Conservation (phyloP, 2,329 filamentous ascomycete species). For the Falciphora oryzae region DNA sequence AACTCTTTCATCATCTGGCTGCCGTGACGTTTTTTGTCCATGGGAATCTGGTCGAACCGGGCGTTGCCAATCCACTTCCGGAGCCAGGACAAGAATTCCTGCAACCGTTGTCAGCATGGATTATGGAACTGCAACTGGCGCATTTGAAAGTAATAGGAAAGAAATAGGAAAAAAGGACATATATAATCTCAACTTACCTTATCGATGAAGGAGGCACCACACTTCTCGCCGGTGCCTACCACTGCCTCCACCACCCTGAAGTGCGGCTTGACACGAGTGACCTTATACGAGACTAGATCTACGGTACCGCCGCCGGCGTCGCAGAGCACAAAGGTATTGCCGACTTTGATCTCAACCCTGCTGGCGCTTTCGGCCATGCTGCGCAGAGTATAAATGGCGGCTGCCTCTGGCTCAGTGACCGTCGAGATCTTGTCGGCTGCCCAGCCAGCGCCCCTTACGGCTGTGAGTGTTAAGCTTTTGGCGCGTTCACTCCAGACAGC, state of each 20-base stretch:
- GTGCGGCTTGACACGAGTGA: slow-evolving; percentile 35
- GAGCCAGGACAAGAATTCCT: slow-evolving; percentile 14
- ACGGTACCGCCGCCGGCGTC: slow-evolving; percentile 27
- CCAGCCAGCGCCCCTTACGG: slow-evolving; percentile 29
- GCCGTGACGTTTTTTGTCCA: slow-evolving; percentile 10
- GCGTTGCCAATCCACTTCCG: slow-evolving; percentile 12
- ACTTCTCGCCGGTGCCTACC: slow-evolving; percentile 14
- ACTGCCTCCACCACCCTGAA: neutral
- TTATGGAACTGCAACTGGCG: too few relatives aligned
- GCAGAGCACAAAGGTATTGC: slow-evolving; percentile 21
- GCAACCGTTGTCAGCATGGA: too few relatives aligned
- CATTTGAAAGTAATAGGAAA: too few relatives aligned
- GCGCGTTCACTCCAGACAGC: slow-evolving; percentile 40
- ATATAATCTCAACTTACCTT: neutral
- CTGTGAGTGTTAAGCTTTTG: slow-evolving; percentile 26
- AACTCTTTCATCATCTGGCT: slow-evolving; percentile 13
- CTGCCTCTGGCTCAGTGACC: slow-evolving; percentile 39
- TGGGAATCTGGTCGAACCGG: slow-evolving; percentile 11
- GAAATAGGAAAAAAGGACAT: too few relatives aligned
- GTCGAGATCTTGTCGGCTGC: slow-evolving; percentile 28
- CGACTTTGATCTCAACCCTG: slow-evolving; percentile 15
- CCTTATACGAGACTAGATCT: slow-evolving; percentile 47
- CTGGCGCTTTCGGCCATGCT: slow-evolving; percentile 7
- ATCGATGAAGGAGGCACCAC: slow-evolving; percentile 15
- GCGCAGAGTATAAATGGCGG: slow-evolving; percentile 34